Evolutionary conservation across 306 rosid genomes (phyloP), one percentile per base, ranked within the genome.

Genomic region (Ochetophila trinervis): DNA sequence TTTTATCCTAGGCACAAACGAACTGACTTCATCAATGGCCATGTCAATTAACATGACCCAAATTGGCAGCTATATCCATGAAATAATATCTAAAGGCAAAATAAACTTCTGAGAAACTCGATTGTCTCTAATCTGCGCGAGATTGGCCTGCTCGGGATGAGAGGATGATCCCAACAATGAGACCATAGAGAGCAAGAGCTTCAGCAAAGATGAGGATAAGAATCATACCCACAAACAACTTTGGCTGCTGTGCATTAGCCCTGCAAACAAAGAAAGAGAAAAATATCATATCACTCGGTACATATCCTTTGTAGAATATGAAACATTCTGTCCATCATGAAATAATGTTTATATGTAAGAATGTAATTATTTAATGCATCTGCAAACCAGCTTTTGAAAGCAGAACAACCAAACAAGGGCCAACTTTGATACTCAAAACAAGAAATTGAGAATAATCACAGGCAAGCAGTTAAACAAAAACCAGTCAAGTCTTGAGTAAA

Each of bases 221-320:
- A 78, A 86, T 88, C 90, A 89, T 86, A 22, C 96, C 96, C 36
- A 89, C 92, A 36, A 89, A 89, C 67, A 86, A 85, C 85, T 88
- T 88, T 24, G 96, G 92, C 70, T 88, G 96, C 85, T 88, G 96
- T 3, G 96, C 92, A 49, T 88, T 88, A 21, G 96, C 96, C 85
- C 96, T 86, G 80, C 59, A 55, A 59, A 70, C 20, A 62, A 42
- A 56, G 24, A 63, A 70, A 77, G 24, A 66, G 49, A 19, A 77
- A 27, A 61, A 21, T 47, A 58, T 71, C 48, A 62, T 40, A 47
- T n/a, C 30, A 47, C 21, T 59, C 23, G 66, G 69, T 14, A 16
- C 44, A 57, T 62, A 53, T 67, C 66, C 62, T 68, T 51, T 5
- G 53, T 1, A 42, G 22, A 22, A 48, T 47, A 35, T 23, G 40